Evolutionary conservation across 2,329 filamentous ascomycete species (phyloP), one percentile per base, ranked within the genome.

Genomic region (Aureobasidium leucospermi): DNA sequence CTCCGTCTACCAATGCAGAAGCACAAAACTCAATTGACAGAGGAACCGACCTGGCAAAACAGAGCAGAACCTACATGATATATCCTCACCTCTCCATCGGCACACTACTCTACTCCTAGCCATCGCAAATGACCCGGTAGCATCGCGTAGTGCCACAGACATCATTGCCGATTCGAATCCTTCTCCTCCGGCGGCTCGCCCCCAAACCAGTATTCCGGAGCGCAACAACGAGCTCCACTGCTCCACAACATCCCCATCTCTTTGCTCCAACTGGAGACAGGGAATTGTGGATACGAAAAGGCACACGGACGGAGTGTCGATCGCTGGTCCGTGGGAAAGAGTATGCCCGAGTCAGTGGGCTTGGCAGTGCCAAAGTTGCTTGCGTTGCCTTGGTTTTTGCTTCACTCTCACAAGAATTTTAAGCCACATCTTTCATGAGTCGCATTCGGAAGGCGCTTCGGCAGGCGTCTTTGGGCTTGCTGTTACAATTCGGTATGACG

Each of bases 191-290:
- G 4, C 16, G 28, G 32, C 16, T n/a, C 16, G n/a, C 9, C 23
- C 51, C 51, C n/a, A 45, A 55, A 43, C 29, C 41, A 38, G 52
- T 56, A 56, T 56, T 46, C 52, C 52, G 52, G 19, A 46, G 52
- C 39, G 52, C 52, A 34, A 4, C 11, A 13, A 19, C 2, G 34
- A n/a, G 41, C 52, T 56, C 52, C 52, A 46, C 41, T 38, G 23
- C 23, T 23, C 23, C 23, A 23, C 23, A 8, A 36, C 19, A 11
- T 43, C 49, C 38, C 52, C 52, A 56, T 36, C 28, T n/a, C 19
- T 23, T 29, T 31, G 28, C 51, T 43, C 52, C 52, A 46, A 43
- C 51, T 56, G 52, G 52, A 46, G 52, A 46, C 11, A 46, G 10
- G n/a, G n/a, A 29, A 15, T 5, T 28, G 52, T 56, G 52, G 52